Conservation (phyloP, 306 rosid species). For the Gastrolobium villosum region DNA sequence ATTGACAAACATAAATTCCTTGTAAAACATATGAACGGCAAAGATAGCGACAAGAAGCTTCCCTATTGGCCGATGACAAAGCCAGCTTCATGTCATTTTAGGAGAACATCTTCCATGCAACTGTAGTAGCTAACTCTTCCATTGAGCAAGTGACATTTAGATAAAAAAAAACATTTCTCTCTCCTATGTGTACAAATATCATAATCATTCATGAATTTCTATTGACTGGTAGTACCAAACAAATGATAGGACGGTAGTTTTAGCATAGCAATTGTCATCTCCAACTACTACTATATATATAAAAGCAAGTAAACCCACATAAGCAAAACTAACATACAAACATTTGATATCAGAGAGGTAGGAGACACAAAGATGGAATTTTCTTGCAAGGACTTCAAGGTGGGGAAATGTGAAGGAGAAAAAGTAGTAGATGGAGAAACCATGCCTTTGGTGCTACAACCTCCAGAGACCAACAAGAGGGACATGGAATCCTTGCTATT, state of each 20-base stretch:
- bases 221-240: too few species aligned
- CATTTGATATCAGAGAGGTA: conserved; percentile 23
- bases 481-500: conserved; percentile 59
- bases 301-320: conserved; percentile 32
- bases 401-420: conserved; percentile 80
- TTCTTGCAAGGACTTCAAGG: conserved; percentile 68
- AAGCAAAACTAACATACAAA: background rate
- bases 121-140: too few species aligned
- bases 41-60: conserved; percentile 32
- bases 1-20: background rate
- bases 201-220: too few species aligned
- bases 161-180: too few species aligned
- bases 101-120: too few species aligned
- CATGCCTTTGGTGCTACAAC: conserved; percentile 73
- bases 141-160: too few species aligned
- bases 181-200: too few species aligned
- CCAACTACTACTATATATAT: conserved; percentile 32
- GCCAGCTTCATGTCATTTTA: background rate
- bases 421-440: conserved; percentile 80
- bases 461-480: conserved; percentile 53
- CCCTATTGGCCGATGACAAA: conserved; percentile 18
- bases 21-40: conserved; percentile 8
- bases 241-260: too few species aligned
- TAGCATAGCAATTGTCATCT: conserved; percentile 47
- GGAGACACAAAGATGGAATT: conserved; percentile 55